phyloP scores from a whole-genome alignment of 2,329 filamentous ascomycete genomes.

The Acephala macrosclerotiorum region DNA sequence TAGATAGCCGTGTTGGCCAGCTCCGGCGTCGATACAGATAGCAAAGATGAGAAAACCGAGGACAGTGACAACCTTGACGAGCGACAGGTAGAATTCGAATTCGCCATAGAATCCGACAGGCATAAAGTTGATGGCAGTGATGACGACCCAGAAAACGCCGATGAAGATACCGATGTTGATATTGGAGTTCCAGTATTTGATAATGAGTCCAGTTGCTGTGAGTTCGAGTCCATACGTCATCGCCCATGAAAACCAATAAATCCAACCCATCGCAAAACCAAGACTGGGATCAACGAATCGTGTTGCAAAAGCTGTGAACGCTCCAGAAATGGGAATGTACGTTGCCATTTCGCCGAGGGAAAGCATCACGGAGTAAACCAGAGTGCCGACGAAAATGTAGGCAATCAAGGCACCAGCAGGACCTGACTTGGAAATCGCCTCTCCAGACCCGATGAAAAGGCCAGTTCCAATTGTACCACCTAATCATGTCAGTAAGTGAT shows the following conservation, averaged over 20 bases:
- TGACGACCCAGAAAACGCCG: conserved; percentile 74
- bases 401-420: conserved; percentile 73
- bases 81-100: conserved; percentile 80
- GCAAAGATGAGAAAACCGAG: conserved; percentile 79
- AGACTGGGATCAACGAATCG: conserved; percentile 77
- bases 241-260: conserved; percentile 83
- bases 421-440: conserved; percentile 67
- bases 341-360: conserved; percentile 77
- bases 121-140: conserved; percentile 73
- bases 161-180: conserved; percentile 77
- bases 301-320: conserved; percentile 78
- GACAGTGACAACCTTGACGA: conserved; percentile 79
- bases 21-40: conserved; percentile 78
- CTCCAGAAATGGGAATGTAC: conserved; percentile 78
- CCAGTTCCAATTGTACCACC: conserved; percentile 75
- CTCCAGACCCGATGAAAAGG: conserved; percentile 73
- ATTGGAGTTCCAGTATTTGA: conserved; percentile 70
- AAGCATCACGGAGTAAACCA: conserved; percentile 80
- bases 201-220: conserved; percentile 75
- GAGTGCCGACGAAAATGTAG: conserved; percentile 72
- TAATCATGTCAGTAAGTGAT: conserved; percentile 34
- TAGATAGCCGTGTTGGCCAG: conserved; percentile 72
- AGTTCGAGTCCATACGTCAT: conserved; percentile 78
- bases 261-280: conserved; percentile 82
- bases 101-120: conserved; percentile 78